Evolutionary conservation across 1,284 basidiomycete species (phyloP), one percentile per base, ranked within the genome.

Genomic region (Heterobasidion annosum): DNA sequence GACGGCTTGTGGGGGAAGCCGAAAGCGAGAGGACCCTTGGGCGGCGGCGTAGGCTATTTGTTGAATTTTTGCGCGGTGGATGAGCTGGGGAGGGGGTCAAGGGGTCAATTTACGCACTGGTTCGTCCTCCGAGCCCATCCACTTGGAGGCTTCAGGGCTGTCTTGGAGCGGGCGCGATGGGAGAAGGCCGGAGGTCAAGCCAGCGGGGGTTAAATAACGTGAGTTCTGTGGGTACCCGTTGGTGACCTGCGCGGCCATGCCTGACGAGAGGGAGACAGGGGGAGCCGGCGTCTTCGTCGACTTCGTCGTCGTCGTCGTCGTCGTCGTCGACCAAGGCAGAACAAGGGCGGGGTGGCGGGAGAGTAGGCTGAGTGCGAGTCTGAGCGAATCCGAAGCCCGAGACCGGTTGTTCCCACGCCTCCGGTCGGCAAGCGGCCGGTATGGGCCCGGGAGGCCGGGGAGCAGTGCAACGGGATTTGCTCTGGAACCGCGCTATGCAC

Each of bases 91-190:
- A 33, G n/a, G 13, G 18, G 5, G 37, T 47, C 32, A 42, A 15
- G 34, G 32, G 60, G 61, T 60, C 64, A 8, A 18, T 13, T 3
- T 32, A 50, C 58, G 44, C 44, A 59, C 58, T 2, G 58, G 58
- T 42, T 59, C 55, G 51, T 59, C 58, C 9, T 53, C 34, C 46
- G 53, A 56, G 34, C 35, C 43, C 3, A 34, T 18, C 54, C 54
- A 55, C 12, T 49, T 45, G 19, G 46, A 16, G 45, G 40, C 42
- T 19, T 54, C 46, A 42, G 37, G 18, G 33, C 7, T 32, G 19
- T 34, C 18, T 6, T 52, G 50, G 33, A n/a, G 15, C 8, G 53
- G n/a, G 12, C n/a, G 37, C 10, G 37, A 37, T 15, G 44, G 51
- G 37, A 43, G 33, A 12, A 46, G 32, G 45, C 9, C 33, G 16